Conservation (phyloP, 352 stramenopile species). For the Phytopythium chamaehyphon region DNA sequence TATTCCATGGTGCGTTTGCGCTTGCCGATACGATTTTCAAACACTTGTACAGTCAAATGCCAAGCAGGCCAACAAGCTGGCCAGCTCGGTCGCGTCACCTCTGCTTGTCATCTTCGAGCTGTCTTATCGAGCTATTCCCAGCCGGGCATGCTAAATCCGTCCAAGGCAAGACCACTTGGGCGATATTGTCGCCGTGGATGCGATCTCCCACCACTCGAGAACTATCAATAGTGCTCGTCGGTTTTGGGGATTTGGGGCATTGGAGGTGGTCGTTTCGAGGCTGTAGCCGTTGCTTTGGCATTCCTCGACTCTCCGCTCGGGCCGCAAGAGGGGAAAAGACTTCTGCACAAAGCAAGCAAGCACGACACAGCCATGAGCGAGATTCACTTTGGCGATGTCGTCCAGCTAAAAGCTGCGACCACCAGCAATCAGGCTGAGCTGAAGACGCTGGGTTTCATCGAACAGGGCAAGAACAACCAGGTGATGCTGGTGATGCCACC, state of each 20-base stretch:
- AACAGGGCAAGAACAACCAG: constrained; percentile 31
- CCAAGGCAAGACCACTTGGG: too few species aligned
- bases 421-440: constrained; percentile 21
- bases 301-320: constrained; percentile 5
- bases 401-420: constrained; percentile 41
- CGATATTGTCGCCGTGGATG: too few species aligned
- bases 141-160: too few species aligned
- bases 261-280: constrained; percentile 1
- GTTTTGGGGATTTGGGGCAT: too few species aligned
- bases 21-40: background rate
- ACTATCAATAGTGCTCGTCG: too few species aligned
- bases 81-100: too few species aligned
- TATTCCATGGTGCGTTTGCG: background rate
- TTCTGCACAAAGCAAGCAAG: background rate
- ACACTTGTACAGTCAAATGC: too few species aligned
- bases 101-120: too few species aligned
- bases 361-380: constrained; percentile 14
- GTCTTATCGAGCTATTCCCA: too few species aligned
- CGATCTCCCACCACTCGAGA: too few species aligned
- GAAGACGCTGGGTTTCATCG: constrained; percentile 39
- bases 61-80: too few species aligned
- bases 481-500: constrained; percentile 53
- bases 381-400: constrained; percentile 53
- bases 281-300: background rate
- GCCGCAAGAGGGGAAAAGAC: background rate